phyloP scores from a whole-genome alignment of 768 basidiomycete genomes.

The Mycena vulgaris region DNA sequence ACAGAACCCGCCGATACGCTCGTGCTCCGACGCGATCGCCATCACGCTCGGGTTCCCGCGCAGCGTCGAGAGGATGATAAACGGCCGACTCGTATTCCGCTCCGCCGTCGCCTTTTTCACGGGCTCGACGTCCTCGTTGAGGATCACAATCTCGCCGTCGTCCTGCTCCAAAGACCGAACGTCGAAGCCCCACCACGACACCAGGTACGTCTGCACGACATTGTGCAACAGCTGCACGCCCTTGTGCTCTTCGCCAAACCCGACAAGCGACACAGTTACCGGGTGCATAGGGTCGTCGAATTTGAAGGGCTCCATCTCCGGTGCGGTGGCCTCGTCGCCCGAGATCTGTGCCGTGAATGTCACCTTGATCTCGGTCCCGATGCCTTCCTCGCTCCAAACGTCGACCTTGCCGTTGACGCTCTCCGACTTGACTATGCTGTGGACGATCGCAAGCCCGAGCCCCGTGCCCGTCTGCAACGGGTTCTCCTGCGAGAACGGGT shows the following conservation, averaged over 20 bases:
- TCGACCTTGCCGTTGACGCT: constrained; percentile 93
- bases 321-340: constrained; percentile 50
- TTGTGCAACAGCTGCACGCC: constrained; percentile 79
- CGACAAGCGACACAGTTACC: constrained; percentile 76
- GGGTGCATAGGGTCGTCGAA: constrained; percentile 56
- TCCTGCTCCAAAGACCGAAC: constrained; percentile 57
- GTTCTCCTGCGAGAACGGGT: constrained; percentile 98
- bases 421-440: constrained; percentile 89
- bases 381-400: constrained; percentile 91
- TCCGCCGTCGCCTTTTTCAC: constrained; percentile 71
- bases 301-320: constrained; percentile 64
- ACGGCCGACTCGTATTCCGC: constrained; percentile 73
- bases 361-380: constrained; percentile 93
- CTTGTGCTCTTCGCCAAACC: constrained; percentile 75
- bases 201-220: constrained; percentile 76
- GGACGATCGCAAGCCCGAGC: constrained; percentile 95
- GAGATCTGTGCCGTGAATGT: constrained; percentile 81
- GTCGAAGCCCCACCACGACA: constrained; percentile 84
- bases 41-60: constrained; percentile 77
- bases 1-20: constrained; percentile 88
- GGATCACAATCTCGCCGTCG: constrained; percentile 80
- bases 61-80: constrained; percentile 81
- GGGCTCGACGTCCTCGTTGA: constrained; percentile 82
- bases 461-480: constrained; percentile 95
- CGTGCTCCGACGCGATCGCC: constrained; percentile 77